Conservation (phyloP, 768 basidiomycete genomes). For the Exidia glandulosa region DNA sequence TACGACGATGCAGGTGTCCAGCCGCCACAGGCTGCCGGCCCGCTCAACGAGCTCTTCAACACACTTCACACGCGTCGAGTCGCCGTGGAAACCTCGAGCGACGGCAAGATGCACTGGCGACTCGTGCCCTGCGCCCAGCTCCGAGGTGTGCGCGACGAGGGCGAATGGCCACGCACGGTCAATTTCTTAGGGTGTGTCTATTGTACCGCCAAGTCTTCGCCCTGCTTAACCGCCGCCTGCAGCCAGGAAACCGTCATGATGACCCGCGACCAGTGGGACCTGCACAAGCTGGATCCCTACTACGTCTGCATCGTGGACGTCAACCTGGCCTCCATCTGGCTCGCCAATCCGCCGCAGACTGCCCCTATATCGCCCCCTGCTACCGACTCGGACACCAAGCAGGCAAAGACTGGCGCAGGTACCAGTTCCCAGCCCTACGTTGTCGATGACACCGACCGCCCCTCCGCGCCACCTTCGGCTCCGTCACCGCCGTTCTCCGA, state of each 20-base stretch:
- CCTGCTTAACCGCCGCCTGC: slow-evolving; percentile 12
- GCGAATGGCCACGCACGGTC: slow-evolving; percentile 56
- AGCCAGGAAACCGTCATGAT: slow-evolving; percentile 14
- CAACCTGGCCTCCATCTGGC: not conserved
- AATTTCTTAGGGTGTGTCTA: slow-evolving; percentile 56
- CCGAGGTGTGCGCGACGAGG: slow-evolving; percentile 52
- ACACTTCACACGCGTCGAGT: slow-evolving; percentile 30
- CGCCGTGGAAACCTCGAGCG: slow-evolving; percentile 53
- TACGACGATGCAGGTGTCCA: slow-evolving; percentile 60
- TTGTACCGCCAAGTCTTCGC: slow-evolving; percentile 19
- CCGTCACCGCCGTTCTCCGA: not conserved
- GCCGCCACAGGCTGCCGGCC: not conserved
- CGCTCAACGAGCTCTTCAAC: not conserved
- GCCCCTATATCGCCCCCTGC: not conserved
- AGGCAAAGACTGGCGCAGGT: not conserved
- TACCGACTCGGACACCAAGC: not conserved
- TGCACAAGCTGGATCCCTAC: slow-evolving; percentile 69
- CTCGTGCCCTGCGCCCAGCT: slow-evolving; percentile 62
- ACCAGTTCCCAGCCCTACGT: not conserved
- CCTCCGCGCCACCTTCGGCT: not conserved
- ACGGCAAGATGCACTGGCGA: slow-evolving; percentile 50
- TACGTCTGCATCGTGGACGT: slow-evolving; percentile 51
- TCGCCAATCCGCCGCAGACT: not conserved
- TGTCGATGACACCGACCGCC: not conserved
- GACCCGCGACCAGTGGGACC: slow-evolving; percentile 76